Evolutionary conservation across 1,284 basidiomycete species (phyloP).

Genomic region (Volvariella surrecta): DNA sequence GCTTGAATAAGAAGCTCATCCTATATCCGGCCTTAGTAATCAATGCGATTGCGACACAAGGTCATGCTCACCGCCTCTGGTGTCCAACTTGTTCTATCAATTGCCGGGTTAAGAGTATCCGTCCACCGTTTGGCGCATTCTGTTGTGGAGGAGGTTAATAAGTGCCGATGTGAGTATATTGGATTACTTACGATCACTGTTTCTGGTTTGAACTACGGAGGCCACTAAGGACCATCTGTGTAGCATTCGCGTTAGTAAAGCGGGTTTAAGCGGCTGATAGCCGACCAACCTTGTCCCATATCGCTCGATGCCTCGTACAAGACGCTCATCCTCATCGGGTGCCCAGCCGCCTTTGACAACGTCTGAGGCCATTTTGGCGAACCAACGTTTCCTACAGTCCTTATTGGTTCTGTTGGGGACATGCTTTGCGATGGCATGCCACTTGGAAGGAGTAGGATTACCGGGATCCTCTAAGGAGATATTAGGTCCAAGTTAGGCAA

Average conservation of each 20-base stretch:
- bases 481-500: slow-evolving; percentile 1
- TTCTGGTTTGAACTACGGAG: slow-evolving; percentile 40
- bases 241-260: slow-evolving; percentile 6
- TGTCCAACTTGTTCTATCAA: slow-evolving; percentile 49
- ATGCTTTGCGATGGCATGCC: slow-evolving; percentile 53
- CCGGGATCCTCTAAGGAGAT: slow-evolving; percentile 37
- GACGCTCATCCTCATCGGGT: slow-evolving; percentile 45
- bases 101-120: slow-evolving; percentile 47
- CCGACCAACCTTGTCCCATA: slow-evolving; percentile 37
- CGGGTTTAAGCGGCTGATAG: neutral
- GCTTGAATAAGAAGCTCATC: slow-evolving; percentile 42
- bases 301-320: slow-evolving; percentile 43
- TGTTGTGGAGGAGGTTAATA: slow-evolving; percentile 15
- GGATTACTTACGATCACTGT: slow-evolving; percentile 41
- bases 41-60: slow-evolving; percentile 5
- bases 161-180: slow-evolving; percentile 3
- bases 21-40: slow-evolving; percentile 19
- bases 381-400: slow-evolving; percentile 52
- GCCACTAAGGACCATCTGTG: slow-evolving; percentile 47
- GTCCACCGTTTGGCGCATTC: slow-evolving; percentile 55
- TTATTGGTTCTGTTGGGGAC: slow-evolving; percentile 51
- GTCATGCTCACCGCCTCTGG: slow-evolving; percentile 32
- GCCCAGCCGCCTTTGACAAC: slow-evolving; percentile 51
- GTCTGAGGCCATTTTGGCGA: slow-evolving; percentile 51
- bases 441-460: slow-evolving; percentile 44